phyloP scores from a whole-genome alignment of 2,329 filamentous ascomycete species.

The Alternaria triticimaculans region DNA sequence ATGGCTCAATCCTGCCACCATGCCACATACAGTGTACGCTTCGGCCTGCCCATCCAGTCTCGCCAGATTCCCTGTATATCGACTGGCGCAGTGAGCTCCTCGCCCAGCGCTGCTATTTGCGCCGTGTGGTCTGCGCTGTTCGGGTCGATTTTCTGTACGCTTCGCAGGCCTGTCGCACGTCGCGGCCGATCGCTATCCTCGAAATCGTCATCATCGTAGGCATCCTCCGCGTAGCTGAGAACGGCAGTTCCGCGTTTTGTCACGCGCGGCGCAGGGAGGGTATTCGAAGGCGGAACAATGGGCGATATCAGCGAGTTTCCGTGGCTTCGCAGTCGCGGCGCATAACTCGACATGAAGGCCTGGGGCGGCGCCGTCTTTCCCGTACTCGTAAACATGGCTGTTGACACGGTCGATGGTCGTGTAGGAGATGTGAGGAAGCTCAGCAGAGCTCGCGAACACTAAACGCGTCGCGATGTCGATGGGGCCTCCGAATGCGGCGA shows the following conservation, averaged over 20 bases:
- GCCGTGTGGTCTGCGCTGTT: conserved; percentile 66
- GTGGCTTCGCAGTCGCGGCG: conserved; percentile 86
- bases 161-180: conserved; percentile 80
- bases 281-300: conserved; percentile 73
- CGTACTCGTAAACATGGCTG: conserved; percentile 50
- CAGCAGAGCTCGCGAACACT: conserved; percentile 34
- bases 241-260: conserved; percentile 96
- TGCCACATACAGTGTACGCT: conserved; percentile 55
- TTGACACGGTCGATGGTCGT: conserved; percentile 28
- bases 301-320: conserved; percentile 91
- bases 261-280: conserved; percentile 76
- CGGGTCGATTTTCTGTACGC: conserved; percentile 72
- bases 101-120: conserved; percentile 77
- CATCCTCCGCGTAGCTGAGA: conserved; percentile 98
- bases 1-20: background rate
- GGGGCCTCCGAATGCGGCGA: background rate
- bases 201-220: conserved; percentile 84
- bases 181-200: conserved; percentile 75
- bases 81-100: conserved; percentile 79
- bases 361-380: conserved; percentile 67
- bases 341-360: conserved; percentile 89
- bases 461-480: conserved; percentile 39
- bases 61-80: conserved; percentile 90
- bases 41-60: conserved; percentile 88
- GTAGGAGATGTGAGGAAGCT: conserved; percentile 36